Evolutionary conservation across 2,329 filamentous ascomycete genomes (phyloP), one percentile per base, ranked within the genome.

Genomic region (Myriangium duriaei): DNA sequence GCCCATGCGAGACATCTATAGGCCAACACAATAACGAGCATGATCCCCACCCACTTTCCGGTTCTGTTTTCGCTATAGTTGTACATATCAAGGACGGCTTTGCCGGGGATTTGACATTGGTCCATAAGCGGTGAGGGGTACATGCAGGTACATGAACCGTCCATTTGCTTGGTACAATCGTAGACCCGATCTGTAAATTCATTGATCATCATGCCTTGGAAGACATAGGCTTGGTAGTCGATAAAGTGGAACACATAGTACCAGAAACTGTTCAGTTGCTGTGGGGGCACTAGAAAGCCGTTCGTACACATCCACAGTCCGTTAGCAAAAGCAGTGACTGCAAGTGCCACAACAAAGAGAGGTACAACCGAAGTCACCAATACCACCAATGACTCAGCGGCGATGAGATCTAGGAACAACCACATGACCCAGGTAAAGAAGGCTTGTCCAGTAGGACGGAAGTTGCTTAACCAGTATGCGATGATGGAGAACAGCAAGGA

Each of bases 171-270:
- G 45, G 66, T 58, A 49, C 81, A 85, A 2, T 55, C 50, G 51
- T 81, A 88, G 1, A 59, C 65, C 5, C 79, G 63, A 11, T 68
- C 47, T 1, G 63, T 61, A 53, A 92, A 88, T 59, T 92, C 81
- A 50, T 88, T 91, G 37, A 87, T 75, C 81, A 91, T 87, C 82
- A 92, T 88, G 6, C 81, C 83, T 52, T 87, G 74, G 53, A 91
- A 92, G 2, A 91, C 83, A 47, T 86, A 91, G 26, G 67, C 64
- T 59, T 87, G 81, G 50, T 91, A 91, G 54, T 91, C 81, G 51
- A 86, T 86, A 55, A 85, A 91, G 52, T 86, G 79, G 48, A 88
- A 88, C 2, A 80, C 81, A 47, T 91, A 88, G 55, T 75, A 73
- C 75, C 81, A 92, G 47, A 92, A 92, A 1, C 71, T 72, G 53